Evolutionary conservation across 73 alveolate genomes (phyloP).

Genomic region (Symbiodinium natans): DNA sequence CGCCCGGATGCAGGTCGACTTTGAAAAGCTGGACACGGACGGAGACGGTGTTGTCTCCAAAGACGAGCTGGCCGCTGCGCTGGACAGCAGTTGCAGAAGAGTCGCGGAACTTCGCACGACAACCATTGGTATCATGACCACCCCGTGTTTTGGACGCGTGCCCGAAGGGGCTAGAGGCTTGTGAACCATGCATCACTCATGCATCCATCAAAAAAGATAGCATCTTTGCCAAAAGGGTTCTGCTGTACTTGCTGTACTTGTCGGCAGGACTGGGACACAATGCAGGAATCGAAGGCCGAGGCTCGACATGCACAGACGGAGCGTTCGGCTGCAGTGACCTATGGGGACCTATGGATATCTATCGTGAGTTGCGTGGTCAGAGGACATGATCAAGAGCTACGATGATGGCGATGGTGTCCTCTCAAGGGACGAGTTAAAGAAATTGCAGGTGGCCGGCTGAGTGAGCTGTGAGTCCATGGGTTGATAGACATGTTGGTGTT

Average conservation of each 20-base stretch:
- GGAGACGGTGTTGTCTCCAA: conserved; percentile 68
- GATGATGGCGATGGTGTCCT: conserved; percentile 37
- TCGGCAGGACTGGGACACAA: conserved; percentile 62
- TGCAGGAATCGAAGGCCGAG: conserved; percentile 27
- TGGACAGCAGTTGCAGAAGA: background rate
- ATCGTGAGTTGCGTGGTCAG: no score
- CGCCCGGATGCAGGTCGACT: conserved; percentile 24
- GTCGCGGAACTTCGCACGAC: no score
- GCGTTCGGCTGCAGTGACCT: no score
- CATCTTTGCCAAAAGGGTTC: background rate
- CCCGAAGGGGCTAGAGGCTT: no score
- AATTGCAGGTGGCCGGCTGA: background rate
- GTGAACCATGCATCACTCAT: no score
- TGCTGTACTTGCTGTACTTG: background rate
- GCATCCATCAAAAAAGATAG: no score
- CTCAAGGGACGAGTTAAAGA: conserved; percentile 13
- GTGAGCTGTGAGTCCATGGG: background rate
- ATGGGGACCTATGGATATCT: no score
- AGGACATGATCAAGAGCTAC: background rate
- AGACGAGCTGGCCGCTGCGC: conserved; percentile 45
- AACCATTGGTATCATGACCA: no score
- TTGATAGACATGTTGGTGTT: background rate
- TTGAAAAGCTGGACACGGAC: conserved; percentile 50
- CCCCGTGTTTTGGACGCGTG: no score
- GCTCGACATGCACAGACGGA: background rate